Base-by-base conservation (phyloP, 2,329 filamentous ascomycete genomes). In the Graphilbum ipis-grandicollis region DNA sequence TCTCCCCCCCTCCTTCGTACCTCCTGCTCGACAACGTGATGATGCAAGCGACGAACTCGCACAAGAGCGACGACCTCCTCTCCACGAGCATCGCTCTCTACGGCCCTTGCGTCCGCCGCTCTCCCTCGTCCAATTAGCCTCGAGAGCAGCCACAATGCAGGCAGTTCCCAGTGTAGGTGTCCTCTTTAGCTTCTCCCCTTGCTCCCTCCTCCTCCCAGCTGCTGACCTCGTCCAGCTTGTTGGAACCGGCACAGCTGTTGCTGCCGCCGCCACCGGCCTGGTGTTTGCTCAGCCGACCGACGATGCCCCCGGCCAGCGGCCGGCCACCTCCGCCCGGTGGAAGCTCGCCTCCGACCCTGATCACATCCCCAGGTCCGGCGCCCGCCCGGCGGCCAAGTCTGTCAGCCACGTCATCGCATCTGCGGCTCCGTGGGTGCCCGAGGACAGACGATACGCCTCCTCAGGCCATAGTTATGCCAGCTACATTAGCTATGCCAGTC, bases 211-310 rank as follows among this genome's bases (percentile, higher is more conserved):
- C n/a, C n/a, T n/a, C n/a, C 21, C 5, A 23, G 5, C 21, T 5
- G 10, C 21, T 23, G 21, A 23, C 21, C 10, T 10, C 21, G 21
- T 14, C 34, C 48, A 75, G 70, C 68, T 75, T 48, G 65, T 73
- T 56, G 70, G 68, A 54, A 66, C 69, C 47, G 67, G 70, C 53
- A 69, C 68, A 56, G 68, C 67, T 45, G 65, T 72, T 52, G 70
- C 69, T 56, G 68, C 68, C 49, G 69, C 69, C 47, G 62, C 68
- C 53, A 63, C 60, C 47, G 69, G 70, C 47, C 56, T 75, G 43
- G 66, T 68, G 45, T 72, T 75, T 53, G 69, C 66, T 46, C 66
- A 73, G 52, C 56, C 63, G 32, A 50, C 55, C 46, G 63, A 68
- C 46, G 48, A 56, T 42, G 53, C 50, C 32, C 49, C 46, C 30